These are phyloP conservation scores for Pulicaria dysenterica DNA, from an alignment of 129 eudicot genomes.

Conservation along the genomic window DNA sequence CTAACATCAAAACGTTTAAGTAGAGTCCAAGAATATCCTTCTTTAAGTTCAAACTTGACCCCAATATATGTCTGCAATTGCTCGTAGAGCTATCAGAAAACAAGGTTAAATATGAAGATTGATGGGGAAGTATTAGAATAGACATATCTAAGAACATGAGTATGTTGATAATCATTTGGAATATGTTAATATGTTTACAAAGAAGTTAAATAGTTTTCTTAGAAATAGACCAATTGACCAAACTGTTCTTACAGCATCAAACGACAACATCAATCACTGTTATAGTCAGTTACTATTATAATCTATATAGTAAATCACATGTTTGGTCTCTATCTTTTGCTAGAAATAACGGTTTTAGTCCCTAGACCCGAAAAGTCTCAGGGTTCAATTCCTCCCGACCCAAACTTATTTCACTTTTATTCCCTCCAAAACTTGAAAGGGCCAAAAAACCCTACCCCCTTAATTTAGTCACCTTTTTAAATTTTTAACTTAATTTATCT, in stretches of 20 bases:
- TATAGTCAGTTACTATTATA: neutral
- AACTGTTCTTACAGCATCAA: neutral
- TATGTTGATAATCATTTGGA: neutral
- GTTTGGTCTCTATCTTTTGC: no score
- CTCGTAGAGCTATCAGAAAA: conserved; percentile 55
- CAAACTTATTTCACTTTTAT: no score
- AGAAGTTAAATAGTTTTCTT: neutral
- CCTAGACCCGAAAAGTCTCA: no score
- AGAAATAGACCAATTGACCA: neutral
- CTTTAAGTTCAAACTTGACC: conserved; percentile 64
- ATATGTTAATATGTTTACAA: no score
- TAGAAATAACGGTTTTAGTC: no score
- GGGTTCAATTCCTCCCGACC: no score
- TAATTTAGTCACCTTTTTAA: no score
- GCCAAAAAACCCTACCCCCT: no score
- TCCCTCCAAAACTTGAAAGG: no score
- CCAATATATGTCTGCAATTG: conserved; percentile 60
- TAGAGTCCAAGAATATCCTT: conserved; percentile 79
- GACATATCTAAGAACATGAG: neutral
- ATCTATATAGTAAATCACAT: neutral
- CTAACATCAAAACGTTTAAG: conserved; percentile 56
- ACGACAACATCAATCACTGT: neutral
- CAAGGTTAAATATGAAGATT: conserved; percentile 18
- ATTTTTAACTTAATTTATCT: no score
- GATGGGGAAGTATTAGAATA: neutral